Base-by-base conservation (phyloP, 495 filamentous ascomycete genomes). In the Penicillium desertorum region DNA sequence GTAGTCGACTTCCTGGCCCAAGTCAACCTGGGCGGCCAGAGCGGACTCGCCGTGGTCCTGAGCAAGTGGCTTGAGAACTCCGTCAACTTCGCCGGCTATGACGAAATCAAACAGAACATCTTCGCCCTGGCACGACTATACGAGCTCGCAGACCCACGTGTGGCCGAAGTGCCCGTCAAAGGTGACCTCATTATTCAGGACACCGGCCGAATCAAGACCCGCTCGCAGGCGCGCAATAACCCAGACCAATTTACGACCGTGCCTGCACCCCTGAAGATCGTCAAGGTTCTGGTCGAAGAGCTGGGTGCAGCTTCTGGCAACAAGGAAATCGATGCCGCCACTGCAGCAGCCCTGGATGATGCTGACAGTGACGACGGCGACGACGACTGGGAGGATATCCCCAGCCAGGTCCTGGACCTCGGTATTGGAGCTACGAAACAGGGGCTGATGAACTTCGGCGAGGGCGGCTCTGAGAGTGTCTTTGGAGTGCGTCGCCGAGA, bases 11-110 rank as follows among this genome's bases (percentile, higher is more conserved):
- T 98, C 75, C 77, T 98, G 36, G 86, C 87, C 23, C 86, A 91
- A 55, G 86, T 96, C 47, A 82, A 91, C 60, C 83, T 98, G 55
- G 82, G 83, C 29, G 76, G 76, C 1, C 66, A 77, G 55, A 96
- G 80, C 64, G 94, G 94, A 12, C 77, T 98, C 8, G 83, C 90
- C 51, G 86, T 97, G 2, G 94, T 98, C 14, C 72, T 98, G 59
- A 79, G 84, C 73, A 97, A 97, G 71, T 98, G 94, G 94, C 80
- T 98, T 0, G 93, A 96, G 71, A 94, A 97, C 71, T 96, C 92
- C 3, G 83, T 94, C 73, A 96, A 87, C 69, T 98, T 98, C 71
- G 90, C 90, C 8, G 94, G 94, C 19, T 98, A 97, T 63, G 92
- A 97, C 63, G 92, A 96, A 69, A 98, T 96, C 64, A 80, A 92